phyloP scores from a whole-genome alignment of 1,284 basidiomycete genomes.

The Phellopilus nigrolimitatus region DNA sequence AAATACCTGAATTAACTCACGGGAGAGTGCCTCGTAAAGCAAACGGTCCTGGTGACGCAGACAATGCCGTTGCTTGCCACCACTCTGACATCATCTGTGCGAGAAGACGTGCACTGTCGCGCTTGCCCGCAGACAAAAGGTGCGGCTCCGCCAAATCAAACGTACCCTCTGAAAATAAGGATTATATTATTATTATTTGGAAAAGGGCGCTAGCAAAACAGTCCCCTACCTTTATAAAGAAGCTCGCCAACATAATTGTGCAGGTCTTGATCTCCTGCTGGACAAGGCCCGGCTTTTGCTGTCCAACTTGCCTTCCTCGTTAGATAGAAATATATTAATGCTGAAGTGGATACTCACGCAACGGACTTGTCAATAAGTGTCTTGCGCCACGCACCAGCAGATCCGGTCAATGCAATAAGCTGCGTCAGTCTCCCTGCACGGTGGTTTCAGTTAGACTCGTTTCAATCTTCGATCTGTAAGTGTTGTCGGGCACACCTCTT shows the following conservation, averaged over 20 bases:
- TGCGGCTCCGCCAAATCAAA: constrained; percentile 76
- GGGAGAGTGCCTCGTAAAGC: constrained; percentile 80
- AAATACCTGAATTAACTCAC: constrained; percentile 42
- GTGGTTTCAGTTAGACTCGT: neutral
- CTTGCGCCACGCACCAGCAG: constrained; percentile 76
- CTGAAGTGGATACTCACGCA: constrained; percentile 46
- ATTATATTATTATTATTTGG: neutral
- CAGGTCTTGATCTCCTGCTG: constrained; percentile 80
- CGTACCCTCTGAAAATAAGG: constrained; percentile 54
- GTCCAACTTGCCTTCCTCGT: constrained; percentile 63
- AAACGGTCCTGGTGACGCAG: constrained; percentile 57
- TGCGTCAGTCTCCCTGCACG: constrained; percentile 72
- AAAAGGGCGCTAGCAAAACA: neutral
- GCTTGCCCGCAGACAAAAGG: constrained; percentile 77
- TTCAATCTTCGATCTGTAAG: too few relatives aligned
- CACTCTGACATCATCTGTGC: constrained; percentile 84
- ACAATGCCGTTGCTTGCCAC: constrained; percentile 39
- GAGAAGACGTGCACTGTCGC: constrained; percentile 82
- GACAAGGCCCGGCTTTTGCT: constrained; percentile 65
- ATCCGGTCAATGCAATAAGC: constrained; percentile 72
- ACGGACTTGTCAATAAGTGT: constrained; percentile 74
- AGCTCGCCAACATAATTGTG: constrained; percentile 87
- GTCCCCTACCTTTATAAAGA: constrained; percentile 71
- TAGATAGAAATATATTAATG: constrained; percentile 1
- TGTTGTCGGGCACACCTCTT: constrained; percentile 51